Conservation (phyloP, 2,329 filamentous ascomycete species). For the Falciphora oryzae region DNA sequence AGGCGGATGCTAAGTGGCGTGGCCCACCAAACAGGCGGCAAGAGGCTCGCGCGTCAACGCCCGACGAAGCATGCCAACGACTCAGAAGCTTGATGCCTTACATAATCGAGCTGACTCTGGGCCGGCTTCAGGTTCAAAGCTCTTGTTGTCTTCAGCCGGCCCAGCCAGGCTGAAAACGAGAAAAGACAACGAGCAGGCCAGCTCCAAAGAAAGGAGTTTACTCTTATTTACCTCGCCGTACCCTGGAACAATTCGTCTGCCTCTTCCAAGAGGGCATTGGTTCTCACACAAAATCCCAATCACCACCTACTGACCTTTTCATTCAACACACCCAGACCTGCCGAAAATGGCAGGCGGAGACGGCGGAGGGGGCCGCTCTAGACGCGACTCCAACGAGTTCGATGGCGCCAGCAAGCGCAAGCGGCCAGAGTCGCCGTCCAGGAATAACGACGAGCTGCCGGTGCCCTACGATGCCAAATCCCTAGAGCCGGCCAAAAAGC, state of each 20-base stretch:
- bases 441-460: slow-evolving; percentile 42
- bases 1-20: neutral
- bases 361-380: slow-evolving; percentile 21
- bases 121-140: neutral
- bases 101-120: neutral
- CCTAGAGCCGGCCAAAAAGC: slow-evolving; percentile 53
- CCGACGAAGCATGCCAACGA: neutral
- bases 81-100: neutral
- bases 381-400: slow-evolving; percentile 45
- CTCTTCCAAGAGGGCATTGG: neutral
- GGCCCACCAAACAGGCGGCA: slow-evolving; percentile 10
- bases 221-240: neutral
- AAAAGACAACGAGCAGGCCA: neutral
- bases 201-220: neutral
- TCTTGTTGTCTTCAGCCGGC: neutral
- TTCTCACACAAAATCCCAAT: neutral
- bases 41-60: slow-evolving; percentile 11
- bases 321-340: slow-evolving; percentile 7
- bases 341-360: slow-evolving; percentile 17
- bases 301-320: slow-evolving; percentile 16
- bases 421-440: slow-evolving; percentile 27
- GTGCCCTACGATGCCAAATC: slow-evolving; percentile 56
- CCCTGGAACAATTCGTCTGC: neutral
- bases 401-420: slow-evolving; percentile 52
- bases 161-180: neutral